Evolutionary conservation across 176 grass and related monocot genomes (phyloP).

Genomic region (Lolium rigidum): DNA sequence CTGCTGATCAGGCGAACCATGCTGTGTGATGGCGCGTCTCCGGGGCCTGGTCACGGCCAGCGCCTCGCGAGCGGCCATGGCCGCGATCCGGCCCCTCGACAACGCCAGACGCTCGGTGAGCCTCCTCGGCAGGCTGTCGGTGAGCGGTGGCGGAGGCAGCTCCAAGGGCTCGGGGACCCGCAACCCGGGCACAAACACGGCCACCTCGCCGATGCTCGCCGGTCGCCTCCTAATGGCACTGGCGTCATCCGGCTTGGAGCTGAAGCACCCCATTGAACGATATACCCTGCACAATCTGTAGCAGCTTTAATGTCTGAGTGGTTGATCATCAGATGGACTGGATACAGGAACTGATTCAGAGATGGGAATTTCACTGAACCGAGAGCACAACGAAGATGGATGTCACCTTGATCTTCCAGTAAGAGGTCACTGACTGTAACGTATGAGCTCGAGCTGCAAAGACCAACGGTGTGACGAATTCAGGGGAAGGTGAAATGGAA

Average conservation of each 20-base stretch:
- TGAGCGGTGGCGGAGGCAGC: conserved; percentile 53
- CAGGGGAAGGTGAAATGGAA: not conserved
- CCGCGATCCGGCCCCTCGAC: conserved; percentile 51
- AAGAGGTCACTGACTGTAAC: not conserved
- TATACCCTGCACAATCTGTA: conserved; percentile 18
- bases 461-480: not conserved
- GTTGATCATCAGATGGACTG: not conserved
- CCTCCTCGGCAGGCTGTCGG: conserved; percentile 53
- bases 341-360: not conserved
- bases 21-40: conserved; percentile 63
- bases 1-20: conserved; percentile 47
- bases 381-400: not conserved
- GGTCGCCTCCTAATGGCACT: conserved; percentile 53
- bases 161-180: conserved; percentile 66
- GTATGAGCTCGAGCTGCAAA: not conserved
- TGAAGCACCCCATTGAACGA: conserved; percentile 71
- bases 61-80: conserved; percentile 73
- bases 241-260: conserved; percentile 59
- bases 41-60: conserved; percentile 56
- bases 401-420: not conserved
- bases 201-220: conserved; percentile 82
- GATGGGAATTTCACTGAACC: not conserved
- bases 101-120: conserved; percentile 56
- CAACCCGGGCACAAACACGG: conserved; percentile 74
- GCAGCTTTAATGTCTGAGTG: not conserved